A percentile compares a stretch with the other conserved stretches of the same genome.
Conservation (phyloP, 73 alveolate genomes). For the Stentor roeselii region DNA sequence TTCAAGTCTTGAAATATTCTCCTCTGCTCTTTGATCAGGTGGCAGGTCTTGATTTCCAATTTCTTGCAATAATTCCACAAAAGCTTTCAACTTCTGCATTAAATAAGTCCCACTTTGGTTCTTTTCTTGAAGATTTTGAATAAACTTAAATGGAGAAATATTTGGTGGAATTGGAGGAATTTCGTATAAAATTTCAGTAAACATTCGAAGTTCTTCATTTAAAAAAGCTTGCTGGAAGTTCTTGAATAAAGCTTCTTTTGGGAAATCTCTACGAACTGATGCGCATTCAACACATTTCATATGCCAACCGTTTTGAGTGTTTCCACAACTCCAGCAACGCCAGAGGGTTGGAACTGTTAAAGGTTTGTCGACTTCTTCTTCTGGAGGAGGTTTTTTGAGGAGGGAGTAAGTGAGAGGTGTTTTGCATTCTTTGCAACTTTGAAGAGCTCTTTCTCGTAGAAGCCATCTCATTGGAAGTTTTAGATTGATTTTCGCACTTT, state of each 20-base stretch:
- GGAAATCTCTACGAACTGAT: slow-evolving; percentile 14
- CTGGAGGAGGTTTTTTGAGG: not conserved
- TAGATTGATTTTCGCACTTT: slow-evolving; percentile 35
- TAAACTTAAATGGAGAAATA: not conserved
- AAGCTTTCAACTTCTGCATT: not conserved
- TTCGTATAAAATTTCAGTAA: not conserved
- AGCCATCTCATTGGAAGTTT: slow-evolving; percentile 42
- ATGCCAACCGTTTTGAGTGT: slow-evolving; percentile 23
- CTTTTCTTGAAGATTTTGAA: not conserved
- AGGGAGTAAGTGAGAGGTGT: slow-evolving; percentile 30
- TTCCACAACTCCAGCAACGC: slow-evolving; percentile 16
- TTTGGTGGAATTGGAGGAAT: slow-evolving; percentile 19
- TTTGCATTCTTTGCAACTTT: slow-evolving; percentile 43
- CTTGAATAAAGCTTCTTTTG: slow-evolving; percentile 8
- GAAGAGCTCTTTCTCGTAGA: slow-evolving; percentile 28
- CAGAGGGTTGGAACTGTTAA: slow-evolving; percentile 8
- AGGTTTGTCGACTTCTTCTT: not conserved
- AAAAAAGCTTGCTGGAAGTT: not conserved
- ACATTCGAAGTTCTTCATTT: not conserved
- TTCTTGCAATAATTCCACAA: not conserved
- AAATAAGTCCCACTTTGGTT: not conserved
- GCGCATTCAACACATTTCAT: slow-evolving; percentile 21
- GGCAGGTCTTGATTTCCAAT: not conserved
- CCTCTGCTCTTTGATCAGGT: not conserved
- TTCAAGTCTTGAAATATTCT: not conserved